These are phyloP conservation scores for Diaporthe amygdali DNA, from an alignment of 2,329 filamentous ascomycete genomes.

Conservation along the genomic window DNA sequence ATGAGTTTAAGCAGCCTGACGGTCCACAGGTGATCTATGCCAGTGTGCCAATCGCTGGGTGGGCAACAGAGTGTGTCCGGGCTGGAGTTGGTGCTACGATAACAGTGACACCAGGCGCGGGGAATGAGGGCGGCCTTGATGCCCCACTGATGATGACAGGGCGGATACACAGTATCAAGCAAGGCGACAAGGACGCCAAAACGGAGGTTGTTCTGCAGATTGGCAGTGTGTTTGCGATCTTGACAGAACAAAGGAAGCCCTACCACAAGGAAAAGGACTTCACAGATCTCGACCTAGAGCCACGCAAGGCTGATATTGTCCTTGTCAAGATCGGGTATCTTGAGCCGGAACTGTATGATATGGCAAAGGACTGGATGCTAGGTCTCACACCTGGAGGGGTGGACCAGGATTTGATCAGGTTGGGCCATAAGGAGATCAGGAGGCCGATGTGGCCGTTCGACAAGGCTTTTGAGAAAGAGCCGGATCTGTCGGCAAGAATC, in stretches of 20 bases:
- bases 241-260: constrained; percentile 57
- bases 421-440: constrained; percentile 52
- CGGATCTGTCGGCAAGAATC: constrained; percentile 30
- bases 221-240: constrained; percentile 54
- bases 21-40: constrained; percentile 56
- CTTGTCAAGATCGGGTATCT: constrained; percentile 63
- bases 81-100: constrained; percentile 52
- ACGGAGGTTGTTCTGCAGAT: constrained; percentile 55
- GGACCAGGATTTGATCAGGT: constrained; percentile 54
- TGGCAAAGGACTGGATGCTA: constrained; percentile 60
- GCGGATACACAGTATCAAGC: constrained; percentile 52
- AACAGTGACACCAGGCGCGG: constrained; percentile 56
- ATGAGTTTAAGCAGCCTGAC: constrained; percentile 45
- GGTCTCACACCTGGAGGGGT: constrained; percentile 59
- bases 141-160: constrained; percentile 57
- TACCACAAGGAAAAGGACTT: constrained; percentile 60
- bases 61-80: constrained; percentile 45
- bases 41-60: constrained; percentile 53
- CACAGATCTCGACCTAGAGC: constrained; percentile 49
- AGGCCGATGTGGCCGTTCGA: constrained; percentile 49
- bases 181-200: constrained; percentile 53
- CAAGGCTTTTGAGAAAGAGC: constrained; percentile 24
- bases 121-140: constrained; percentile 52
- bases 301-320: constrained; percentile 53
- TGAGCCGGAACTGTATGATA: constrained; percentile 58